Percentiles rank a stretch among this genome's conserved stretches.
Conservation (phyloP, 805 yeast genomes). For the Saturnispora kantuleensis region DNA sequence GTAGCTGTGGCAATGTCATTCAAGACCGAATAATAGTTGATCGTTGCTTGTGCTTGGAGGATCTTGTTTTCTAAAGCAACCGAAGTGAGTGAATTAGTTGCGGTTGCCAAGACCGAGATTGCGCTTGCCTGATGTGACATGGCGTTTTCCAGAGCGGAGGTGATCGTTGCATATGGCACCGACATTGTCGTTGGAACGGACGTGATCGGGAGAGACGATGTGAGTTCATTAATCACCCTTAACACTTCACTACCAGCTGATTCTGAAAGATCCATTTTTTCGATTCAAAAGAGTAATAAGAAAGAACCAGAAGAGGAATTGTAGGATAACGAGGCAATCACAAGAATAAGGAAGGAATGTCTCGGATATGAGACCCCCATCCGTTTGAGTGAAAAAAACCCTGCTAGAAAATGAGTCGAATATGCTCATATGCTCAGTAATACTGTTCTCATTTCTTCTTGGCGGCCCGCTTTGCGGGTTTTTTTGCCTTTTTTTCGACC, state of each 20-base stretch:
- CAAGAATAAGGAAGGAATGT: neutral
- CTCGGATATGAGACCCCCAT: too few relatives aligned
- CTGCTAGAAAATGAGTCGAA: too few relatives aligned
- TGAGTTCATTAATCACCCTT: neutral
- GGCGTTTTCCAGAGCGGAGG: slow-evolving; percentile 10
- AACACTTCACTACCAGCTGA: neutral
- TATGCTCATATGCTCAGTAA: too few relatives aligned
- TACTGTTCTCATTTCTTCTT: too few relatives aligned
- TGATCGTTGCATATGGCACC: slow-evolving; percentile 11
- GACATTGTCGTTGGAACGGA: slow-evolving; percentile 16
- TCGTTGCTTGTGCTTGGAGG: slow-evolving; percentile 16
- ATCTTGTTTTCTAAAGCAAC: slow-evolving; percentile 9
- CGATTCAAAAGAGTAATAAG: neutral
- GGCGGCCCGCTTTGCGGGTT: neutral
- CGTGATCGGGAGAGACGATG: neutral
- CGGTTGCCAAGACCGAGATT: slow-evolving; percentile 2
- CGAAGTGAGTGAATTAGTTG: slow-evolving; percentile 3
- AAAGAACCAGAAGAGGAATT: neutral
- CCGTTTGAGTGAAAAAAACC: too few relatives aligned
- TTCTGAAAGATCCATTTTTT: neutral
- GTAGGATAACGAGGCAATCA: neutral
- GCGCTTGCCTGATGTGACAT: slow-evolving; percentile 1
- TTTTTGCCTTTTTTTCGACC: slow-evolving; percentile 18
- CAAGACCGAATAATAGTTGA: slow-evolving; percentile 17
- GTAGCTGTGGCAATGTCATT: slow-evolving; percentile 22